Evolutionary conservation across 2,329 filamentous ascomycete species (phyloP), one percentile per base, ranked within the genome.

Genomic region (Sphaerulina populicola): DNA sequence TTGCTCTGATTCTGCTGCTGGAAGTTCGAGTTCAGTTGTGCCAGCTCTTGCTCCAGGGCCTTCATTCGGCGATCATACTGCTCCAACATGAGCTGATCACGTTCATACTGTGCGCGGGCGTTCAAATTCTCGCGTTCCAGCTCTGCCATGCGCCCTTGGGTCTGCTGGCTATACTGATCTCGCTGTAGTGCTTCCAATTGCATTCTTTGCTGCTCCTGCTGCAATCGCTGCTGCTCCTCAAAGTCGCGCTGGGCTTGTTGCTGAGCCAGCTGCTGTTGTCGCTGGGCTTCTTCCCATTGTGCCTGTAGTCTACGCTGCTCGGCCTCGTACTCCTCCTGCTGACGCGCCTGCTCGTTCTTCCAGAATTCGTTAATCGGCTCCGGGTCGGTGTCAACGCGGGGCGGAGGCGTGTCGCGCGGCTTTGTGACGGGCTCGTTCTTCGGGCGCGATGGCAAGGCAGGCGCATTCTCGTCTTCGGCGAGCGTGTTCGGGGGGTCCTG

Each of bases 321-420:
- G 42, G 90, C 88, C 66, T 94, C 93, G 64, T 94, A 98, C 67
- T 95, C 89, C 60, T 89, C 83, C 68, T 97, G 94, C 68, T 96
- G 89, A 31, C 89, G 80, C 59, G 86, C 85, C 55, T 95, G 80
- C 68, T 97, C 90, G 60, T 82, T 87, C 72, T 94, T 94, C 93
- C 93, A 98, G 69, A 98, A 98, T 63, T 98, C 93, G 47, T 88
- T 88, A 65, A 98, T 97, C 44, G 94, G 88, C 64, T 93, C 90
- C 0, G 91, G 91, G 62, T 96, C 93, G 1, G 89, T 82, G 0
- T 80, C 73, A 61, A 83, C 83, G 6, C 81, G 78, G 8, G 80
- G 80, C 1, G 85, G 80, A 1, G 77, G 74, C 6, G 88, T 82
- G 1, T 86, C 68, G 72, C 77, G 73, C 76, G 85, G 62, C 79